These are phyloP conservation scores for Colletotrichum destructivum DNA, from an alignment of 2,329 filamentous ascomycete genomes.

Conservation along the genomic window DNA sequence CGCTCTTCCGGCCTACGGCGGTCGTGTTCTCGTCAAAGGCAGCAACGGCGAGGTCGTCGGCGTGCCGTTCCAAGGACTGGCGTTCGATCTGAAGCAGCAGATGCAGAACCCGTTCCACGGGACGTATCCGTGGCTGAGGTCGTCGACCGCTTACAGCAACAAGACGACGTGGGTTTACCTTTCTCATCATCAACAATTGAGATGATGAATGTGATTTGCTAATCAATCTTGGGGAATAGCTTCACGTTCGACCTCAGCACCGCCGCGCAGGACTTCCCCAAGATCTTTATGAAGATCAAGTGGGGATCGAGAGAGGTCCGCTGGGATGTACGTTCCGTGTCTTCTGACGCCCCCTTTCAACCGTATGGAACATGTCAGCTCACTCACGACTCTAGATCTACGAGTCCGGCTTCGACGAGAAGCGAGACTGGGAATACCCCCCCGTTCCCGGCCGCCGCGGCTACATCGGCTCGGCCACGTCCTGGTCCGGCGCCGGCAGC, in stretches of 20 bases:
- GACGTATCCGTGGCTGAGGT: slow-evolving; percentile 36
- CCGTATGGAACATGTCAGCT: neutral
- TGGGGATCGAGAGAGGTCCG: slow-evolving; percentile 46
- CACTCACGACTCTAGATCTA: slow-evolving; percentile 51
- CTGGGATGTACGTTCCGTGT: slow-evolving; percentile 41
- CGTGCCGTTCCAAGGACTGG: slow-evolving; percentile 47
- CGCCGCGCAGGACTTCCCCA: slow-evolving; percentile 43
- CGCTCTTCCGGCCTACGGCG: slow-evolving; percentile 52
- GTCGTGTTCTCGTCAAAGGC: slow-evolving; percentile 51
- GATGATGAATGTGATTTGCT: neutral
- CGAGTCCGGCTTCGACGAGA: slow-evolving; percentile 55
- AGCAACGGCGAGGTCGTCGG: slow-evolving; percentile 51
- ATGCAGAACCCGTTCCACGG: slow-evolving; percentile 38
- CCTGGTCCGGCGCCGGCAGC: slow-evolving; percentile 49
- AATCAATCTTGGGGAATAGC: neutral
- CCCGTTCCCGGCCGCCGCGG: slow-evolving; percentile 54
- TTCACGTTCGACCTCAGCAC: slow-evolving; percentile 38
- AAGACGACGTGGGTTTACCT: slow-evolving; percentile 35
- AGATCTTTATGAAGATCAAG: slow-evolving; percentile 41
- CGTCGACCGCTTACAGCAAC: slow-evolving; percentile 17
- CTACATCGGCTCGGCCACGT: slow-evolving; percentile 59
- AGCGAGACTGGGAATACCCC: slow-evolving; percentile 59
- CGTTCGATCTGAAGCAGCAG: slow-evolving; percentile 35
- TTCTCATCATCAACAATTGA: too few relatives aligned
- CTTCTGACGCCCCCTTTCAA: accelerated